Evolutionary conservation across 108 stramenopile genomes (phyloP).

Genomic region (Aurantiochytrium sp.): DNA sequence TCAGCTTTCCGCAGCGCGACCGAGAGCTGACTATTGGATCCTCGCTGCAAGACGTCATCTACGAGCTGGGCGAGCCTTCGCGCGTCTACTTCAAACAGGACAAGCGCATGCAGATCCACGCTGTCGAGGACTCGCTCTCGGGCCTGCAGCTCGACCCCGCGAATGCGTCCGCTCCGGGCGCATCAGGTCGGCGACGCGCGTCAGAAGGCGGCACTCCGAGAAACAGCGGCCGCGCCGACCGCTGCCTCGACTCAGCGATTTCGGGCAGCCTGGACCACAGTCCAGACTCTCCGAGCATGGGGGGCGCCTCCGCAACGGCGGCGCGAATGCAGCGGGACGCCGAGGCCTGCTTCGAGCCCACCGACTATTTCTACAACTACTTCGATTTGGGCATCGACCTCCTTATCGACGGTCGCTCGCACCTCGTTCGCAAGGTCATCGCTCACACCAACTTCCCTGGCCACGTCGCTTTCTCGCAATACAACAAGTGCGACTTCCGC

Average conservation of each 20-base stretch:
- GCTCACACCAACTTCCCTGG: slow-evolving; percentile 9
- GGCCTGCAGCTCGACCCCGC: too few species aligned
- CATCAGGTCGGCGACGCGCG: too few species aligned
- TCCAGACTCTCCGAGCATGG: neutral
- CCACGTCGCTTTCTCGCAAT: slow-evolving; percentile 11
- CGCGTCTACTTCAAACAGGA: slow-evolving; percentile 11
- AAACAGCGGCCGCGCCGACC: neutral
- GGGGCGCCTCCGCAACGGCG: neutral
- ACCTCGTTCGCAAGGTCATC: neutral
- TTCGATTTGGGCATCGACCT: neutral
- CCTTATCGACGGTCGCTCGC: neutral
- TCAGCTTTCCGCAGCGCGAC: neutral
- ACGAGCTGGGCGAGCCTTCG: neutral
- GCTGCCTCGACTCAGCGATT: neutral
- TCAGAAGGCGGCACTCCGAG: too few species aligned
- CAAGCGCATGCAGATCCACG: slow-evolving; percentile 19
- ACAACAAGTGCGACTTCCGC: slow-evolving; percentile 16
- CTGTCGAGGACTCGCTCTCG: neutral
- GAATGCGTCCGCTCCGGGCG: too few species aligned
- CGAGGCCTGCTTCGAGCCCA: slow-evolving; percentile 2
- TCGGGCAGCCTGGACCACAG: too few species aligned
- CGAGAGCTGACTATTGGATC: neutral
- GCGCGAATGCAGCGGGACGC: neutral
- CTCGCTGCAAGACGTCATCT: neutral
- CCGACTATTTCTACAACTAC: slow-evolving; percentile 25